A percentile compares a stretch with the other conserved stretches of the same genome.
These are phyloP conservation scores for Agarophyton chilense DNA, from an alignment of 23 red algal species.

Conservation along the genomic window DNA sequence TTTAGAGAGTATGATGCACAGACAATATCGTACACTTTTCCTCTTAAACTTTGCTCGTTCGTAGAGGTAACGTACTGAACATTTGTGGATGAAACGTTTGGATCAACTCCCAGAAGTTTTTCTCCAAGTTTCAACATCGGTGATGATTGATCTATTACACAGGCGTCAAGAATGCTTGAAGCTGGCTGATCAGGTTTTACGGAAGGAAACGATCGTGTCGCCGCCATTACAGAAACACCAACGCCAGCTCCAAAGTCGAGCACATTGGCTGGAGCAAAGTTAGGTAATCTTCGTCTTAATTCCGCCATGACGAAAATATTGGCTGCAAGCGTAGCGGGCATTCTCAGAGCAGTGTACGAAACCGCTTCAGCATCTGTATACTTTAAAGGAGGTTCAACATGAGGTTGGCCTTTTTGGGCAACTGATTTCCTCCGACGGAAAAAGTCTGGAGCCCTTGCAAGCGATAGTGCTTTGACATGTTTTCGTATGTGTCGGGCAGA, in stretches of 20 bases:
- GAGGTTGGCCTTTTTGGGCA: conserved; percentile 20
- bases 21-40: conserved; percentile 34
- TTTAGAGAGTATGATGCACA: conserved; percentile 50
- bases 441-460: conserved; percentile 1
- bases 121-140: conserved; percentile 19
- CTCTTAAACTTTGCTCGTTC: not conserved
- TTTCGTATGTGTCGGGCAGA: conserved; percentile 40
- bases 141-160: conserved; percentile 41
- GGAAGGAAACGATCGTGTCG: not conserved
- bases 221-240: conserved; percentile 35
- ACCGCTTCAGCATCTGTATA: conserved; percentile 29
- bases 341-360: conserved; percentile 27
- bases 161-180: conserved; percentile 15
- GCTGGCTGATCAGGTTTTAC: not conserved
- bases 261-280: conserved; percentile 25
- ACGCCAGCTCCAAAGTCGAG: conserved; percentile 64
- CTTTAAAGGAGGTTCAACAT: conserved; percentile 18
- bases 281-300: not conserved
- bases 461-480: conserved; percentile 3
- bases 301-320: conserved; percentile 61
- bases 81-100: not conserved
- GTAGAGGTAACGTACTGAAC: not conserved
- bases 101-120: not conserved
- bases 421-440: not conserved
- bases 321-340: conserved; percentile 48